Base-by-base conservation (phyloP, 139 green algal genomes). In the Chlamydomonas urium region DNA sequence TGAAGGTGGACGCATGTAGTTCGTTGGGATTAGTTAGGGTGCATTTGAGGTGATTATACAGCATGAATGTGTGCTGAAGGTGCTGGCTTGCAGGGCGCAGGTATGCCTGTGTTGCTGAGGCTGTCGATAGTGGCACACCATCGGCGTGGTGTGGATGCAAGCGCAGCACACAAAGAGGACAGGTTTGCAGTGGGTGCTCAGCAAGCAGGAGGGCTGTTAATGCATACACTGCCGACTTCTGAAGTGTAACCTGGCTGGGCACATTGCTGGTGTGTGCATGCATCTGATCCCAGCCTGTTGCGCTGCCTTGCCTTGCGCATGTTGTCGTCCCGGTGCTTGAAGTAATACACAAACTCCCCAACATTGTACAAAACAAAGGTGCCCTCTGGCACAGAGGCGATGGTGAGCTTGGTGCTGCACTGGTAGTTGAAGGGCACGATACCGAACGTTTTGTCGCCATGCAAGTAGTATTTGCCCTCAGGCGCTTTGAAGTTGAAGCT, bases 321-420 rank as follows among this genome's bases (percentile, higher is more conserved):
- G 59, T 38, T 38, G 58, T 71, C 10, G 33, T 35, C 42, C 36
- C 28, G 37, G 37, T 61, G 42, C 45, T 47, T 45, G 28, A 19
- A 65, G 42, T 65, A n/a, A 19, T 63, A 28, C 24, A 77, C 21
- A 35, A 38, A 67, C 0, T 77, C 75, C 2, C 67, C 69, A 1
- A 87, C 66, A 65, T 86, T 90, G 70, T 83, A 89, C 19, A 91
- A 8, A 47, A 31, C 83, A 21, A 69, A 48, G n/a, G 73, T 78
- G 14, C 62, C 73, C 24, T 78, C 57, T 3, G 88, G 38, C 17
- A 37, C 66, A 2, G 77, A n/a, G n/a, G n/a, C 85, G 2, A 87
- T 26, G 2, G 83, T 87, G 0, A 90, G 38, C 0, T 73, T 74
- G 0, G 79, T 78, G 29, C 74, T 65, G 0, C 78, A 58, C 10